Evolutionary conservation across 768 basidiomycete genomes (phyloP).

Genomic region (Kondoa subrosea): DNA sequence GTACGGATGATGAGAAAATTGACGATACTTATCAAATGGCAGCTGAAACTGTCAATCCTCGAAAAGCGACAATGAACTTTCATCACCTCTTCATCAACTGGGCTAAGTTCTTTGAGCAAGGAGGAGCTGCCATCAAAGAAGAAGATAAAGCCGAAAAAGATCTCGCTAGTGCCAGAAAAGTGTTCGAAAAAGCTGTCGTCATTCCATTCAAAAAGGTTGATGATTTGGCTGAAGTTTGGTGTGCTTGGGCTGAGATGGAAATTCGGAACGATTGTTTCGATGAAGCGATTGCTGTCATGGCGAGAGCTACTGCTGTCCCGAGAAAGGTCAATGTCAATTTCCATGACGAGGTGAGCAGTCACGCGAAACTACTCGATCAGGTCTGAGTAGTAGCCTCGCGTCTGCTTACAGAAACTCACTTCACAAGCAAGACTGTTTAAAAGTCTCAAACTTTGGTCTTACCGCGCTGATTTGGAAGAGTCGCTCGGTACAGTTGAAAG

Average conservation of each 20-base stretch:
- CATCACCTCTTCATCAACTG: conserved; percentile 86
- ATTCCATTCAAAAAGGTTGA: conserved; percentile 90
- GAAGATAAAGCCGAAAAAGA: conserved; percentile 52
- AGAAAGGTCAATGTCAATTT: conserved; percentile 73
- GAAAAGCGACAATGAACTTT: conserved; percentile 75
- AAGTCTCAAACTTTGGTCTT: conserved; percentile 95
- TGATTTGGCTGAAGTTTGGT: conserved; percentile 96
- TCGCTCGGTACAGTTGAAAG: conserved; percentile 86
- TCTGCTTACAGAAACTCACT: conserved; percentile 46
- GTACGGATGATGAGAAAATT: conserved; percentile 83
- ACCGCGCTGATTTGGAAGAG: conserved; percentile 94
- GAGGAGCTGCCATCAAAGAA: conserved; percentile 50
- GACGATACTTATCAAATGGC: conserved; percentile 85
- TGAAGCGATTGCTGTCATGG: conserved; percentile 87
- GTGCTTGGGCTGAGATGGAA: conserved; percentile 98
- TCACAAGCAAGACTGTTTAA: conserved; percentile 88
- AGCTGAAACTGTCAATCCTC: conserved; percentile 66
- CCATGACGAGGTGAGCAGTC: conserved; percentile 74
- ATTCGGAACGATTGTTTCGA: conserved; percentile 91
- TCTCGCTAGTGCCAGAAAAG: conserved; percentile 69
- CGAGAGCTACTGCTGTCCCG: conserved; percentile 78
- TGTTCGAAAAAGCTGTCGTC: conserved; percentile 79
- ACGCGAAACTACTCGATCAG: too few species aligned
- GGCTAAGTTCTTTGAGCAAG: conserved; percentile 93
- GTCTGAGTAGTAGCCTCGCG: too few species aligned